Evolutionary conservation across 73 alveolate genomes (phyloP), one percentile per base, ranked within the genome.

Genomic region (Tetrahymena borealis): DNA sequence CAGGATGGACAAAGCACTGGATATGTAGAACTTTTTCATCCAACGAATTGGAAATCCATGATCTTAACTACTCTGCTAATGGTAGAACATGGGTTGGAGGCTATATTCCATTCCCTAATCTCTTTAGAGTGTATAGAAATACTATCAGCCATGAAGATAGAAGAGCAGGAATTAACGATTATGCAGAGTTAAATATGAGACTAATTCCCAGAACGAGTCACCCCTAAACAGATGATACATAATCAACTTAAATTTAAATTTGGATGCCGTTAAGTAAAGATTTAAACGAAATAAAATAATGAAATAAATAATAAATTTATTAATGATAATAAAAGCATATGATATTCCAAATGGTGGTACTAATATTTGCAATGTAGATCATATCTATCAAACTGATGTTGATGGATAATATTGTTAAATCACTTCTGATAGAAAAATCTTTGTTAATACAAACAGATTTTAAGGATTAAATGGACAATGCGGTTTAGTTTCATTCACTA

Each of bases 161-260:
- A 78, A 92, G 91, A 92, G 95, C 95, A 18, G 90, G 90, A 16
- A 92, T 91, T n/a, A 91, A 92, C 38, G 95, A 92, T 78, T 92
- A 92, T 92, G 95, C 95, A 39, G 95, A 92, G 78, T 77, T 92
- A 13, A 91, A 92, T 37, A 92, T 92, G 95, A 77, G 95, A 78
- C 40, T 92, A 1, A 39, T 92, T n/a, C 95, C 95, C 7, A 92
- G 95, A 92, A 38, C 33, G 0, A 4, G 39, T 16, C 95, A 92
- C 40, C 95, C 95, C 13, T 78, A 91, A 32, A 92, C 95, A 13
- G 90, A 91, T 36, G 92, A 32, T 36, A 32, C 28, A 33, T 39
- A 91, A 78, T 78, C 43, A 78, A 92, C 95, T 35, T n/a, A 92
- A 92, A 40, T 92, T 18, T 2, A 92, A 78, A 78, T 92, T 10